Conservation (phyloP, 352 stramenopile species). For the Lagenidium giganteum region DNA sequence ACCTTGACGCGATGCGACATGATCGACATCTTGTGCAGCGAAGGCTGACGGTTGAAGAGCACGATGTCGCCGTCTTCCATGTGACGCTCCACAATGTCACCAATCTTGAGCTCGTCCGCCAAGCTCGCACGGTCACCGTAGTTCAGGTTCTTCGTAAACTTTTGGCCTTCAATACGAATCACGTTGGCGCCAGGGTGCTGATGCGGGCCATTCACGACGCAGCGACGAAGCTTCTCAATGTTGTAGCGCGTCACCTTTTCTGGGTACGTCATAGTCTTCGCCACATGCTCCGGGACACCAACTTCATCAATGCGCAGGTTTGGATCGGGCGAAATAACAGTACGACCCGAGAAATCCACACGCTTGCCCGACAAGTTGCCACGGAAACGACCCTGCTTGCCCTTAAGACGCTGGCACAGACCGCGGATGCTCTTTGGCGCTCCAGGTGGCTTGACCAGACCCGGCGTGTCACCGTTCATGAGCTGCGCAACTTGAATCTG, state of each 20-base stretch:
- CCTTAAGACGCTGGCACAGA: conserved; percentile 97
- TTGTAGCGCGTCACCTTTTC: conserved; percentile 98
- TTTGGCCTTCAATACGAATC: conserved; percentile 80
- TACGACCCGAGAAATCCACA: conserved; percentile 99
- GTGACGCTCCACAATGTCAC: conserved; percentile 99
- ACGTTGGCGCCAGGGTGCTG: conserved; percentile 97
- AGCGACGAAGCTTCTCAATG: conserved; percentile 93
- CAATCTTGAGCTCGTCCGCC: conserved; percentile 93
- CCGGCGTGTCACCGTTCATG: conserved; percentile 98
- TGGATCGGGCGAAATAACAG: conserved; percentile 99
- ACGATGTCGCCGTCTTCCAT: conserved; percentile 99
- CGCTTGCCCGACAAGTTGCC: conserved; percentile 99
- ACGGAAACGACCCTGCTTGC: conserved; percentile 97
- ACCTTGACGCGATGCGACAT: conserved; percentile 94
- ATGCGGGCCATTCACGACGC: conserved; percentile 95
- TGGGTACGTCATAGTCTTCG: conserved; percentile 99
- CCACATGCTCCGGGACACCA: conserved; percentile 94
- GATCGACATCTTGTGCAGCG: conserved; percentile 99
- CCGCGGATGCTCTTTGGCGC: conserved; percentile 94
- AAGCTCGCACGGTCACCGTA: conserved; percentile 94
- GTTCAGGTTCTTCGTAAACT: conserved; percentile 88
- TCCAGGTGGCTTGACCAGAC: conserved; percentile 93
- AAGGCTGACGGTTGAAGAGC: conserved; percentile 99
- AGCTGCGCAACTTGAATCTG: conserved; percentile 97
- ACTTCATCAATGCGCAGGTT: conserved; percentile 95